Evolutionary conservation across 257 asterid genomes (phyloP), one percentile per base, ranked within the genome.

Genomic region (Handroanthus guayacan): DNA sequence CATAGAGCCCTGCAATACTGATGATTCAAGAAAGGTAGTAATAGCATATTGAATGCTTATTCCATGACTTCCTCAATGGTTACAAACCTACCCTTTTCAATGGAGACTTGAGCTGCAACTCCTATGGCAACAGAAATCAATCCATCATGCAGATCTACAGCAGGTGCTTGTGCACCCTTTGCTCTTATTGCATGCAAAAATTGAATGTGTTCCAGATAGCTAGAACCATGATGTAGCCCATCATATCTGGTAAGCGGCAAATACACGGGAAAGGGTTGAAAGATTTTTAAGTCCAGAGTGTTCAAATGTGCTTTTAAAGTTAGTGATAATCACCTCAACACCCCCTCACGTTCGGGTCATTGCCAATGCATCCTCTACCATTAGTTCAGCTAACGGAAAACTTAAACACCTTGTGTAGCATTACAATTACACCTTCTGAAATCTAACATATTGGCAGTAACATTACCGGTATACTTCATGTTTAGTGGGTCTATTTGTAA

Each of bases 161-260:
- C 88, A 17, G 89, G 99, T 71, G 92, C 87, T 80, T 77, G 74
- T 38, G 52, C 38, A 16, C 97, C 99, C 62, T 69, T 74, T 11
- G 84, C 95, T 84, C 90, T 86, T 61, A 89, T 67, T 37, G 94
- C 90, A 54, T 86, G 81, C 78, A 95, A 82, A 55, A 92, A 92
- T 10, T 95, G 87, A 3, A 89, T 83, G 85, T 95, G 99, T 69
- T 95, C 99, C 64, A 95, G 82, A 77, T 89, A 95, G 90, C 99
- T 92, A 36, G 99, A 92, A 18, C 99, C 99, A 37, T 95, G 99
- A 80, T 95, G 99, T 68, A 95, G 81, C 54, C 99, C 99, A 3
- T 88, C 87, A 2, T 92, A 95, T 83, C 99, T 94, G 77, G 62
- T 48, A 11, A 64, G n/a, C 20, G 74, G 57, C n/a, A 52, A 70